phyloP scores from a whole-genome alignment of 345 rosid genomes.

The Punica granatum region DNA sequence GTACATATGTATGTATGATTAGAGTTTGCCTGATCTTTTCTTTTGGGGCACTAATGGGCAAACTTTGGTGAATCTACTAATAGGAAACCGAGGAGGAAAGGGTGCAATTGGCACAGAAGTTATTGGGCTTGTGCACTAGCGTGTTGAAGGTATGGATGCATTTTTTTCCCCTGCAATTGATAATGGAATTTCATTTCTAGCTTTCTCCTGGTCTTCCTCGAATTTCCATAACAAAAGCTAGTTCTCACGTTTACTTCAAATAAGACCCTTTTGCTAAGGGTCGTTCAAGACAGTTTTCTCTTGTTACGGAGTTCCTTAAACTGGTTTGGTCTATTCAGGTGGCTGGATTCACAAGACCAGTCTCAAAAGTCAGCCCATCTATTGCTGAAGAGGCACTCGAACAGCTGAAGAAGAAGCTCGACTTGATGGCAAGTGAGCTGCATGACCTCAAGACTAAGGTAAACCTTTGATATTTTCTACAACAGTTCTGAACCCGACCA shows the following conservation, averaged over 20 bases:
- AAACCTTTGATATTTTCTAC: not conserved
- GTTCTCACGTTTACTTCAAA: too few species aligned
- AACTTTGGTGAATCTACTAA: constrained; percentile 4
- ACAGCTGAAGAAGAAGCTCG: constrained; percentile 47
- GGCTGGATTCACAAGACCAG: constrained; percentile 50
- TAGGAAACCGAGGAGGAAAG: constrained; percentile 71
- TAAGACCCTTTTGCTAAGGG: too few species aligned
- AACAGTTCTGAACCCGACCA: not conserved
- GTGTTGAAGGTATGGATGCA: constrained; percentile 47
- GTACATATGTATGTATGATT: not conserved
- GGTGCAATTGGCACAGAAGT: constrained; percentile 57
- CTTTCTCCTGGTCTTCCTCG: not conserved
- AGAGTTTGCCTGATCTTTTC: not conserved
- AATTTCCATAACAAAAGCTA: not conserved
- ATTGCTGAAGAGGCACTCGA: constrained; percentile 78
- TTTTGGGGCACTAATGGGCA: not conserved
- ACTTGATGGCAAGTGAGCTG: constrained; percentile 59
- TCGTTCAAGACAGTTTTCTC: too few species aligned
- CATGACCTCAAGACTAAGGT: constrained; percentile 56
- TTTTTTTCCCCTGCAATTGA: not conserved
- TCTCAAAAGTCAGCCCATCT: constrained; percentile 46
- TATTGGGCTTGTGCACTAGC: constrained; percentile 59
- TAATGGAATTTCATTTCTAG: not conserved
- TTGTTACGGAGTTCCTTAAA: not conserved
- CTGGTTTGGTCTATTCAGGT: constrained; percentile 26